Evolutionary conservation across 1,284 basidiomycete genomes (phyloP).

Genomic region (Blastosporella zonata): DNA sequence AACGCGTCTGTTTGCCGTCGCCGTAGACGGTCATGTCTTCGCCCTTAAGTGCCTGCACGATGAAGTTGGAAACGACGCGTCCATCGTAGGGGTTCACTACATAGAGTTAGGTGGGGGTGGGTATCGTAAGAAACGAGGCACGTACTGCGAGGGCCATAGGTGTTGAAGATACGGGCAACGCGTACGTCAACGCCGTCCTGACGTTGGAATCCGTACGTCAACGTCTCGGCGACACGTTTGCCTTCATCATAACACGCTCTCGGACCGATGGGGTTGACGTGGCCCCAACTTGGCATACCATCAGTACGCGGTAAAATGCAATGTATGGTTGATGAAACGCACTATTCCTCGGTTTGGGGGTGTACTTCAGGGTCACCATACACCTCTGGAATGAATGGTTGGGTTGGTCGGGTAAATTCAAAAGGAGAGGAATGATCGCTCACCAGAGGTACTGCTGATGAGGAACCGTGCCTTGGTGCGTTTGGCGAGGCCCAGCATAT

Average conservation of each 20-base stretch:
- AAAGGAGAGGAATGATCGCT: slow-evolving; percentile 21
- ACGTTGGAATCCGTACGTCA: slow-evolving; percentile 92
- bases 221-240: slow-evolving; percentile 91
- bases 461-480: slow-evolving; percentile 96
- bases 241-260: slow-evolving; percentile 99
- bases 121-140: slow-evolving; percentile 3
- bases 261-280: slow-evolving; percentile 96
- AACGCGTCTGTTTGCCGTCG: slow-evolving; percentile 93
- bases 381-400: slow-evolving; percentile 60
- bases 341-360: slow-evolving; percentile 95
- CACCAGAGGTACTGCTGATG: slow-evolving; percentile 90
- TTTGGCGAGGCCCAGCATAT: slow-evolving; percentile 98
- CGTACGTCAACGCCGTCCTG: slow-evolving; percentile 95
- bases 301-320: slow-evolving; percentile 6
- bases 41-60: slow-evolving; percentile 92
- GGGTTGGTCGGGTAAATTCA: slow-evolving; percentile 4
- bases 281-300: slow-evolving; percentile 73
- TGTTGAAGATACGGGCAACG: slow-evolving; percentile 96
- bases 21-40: slow-evolving; percentile 98
- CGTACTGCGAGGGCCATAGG: slow-evolving; percentile 54
- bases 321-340: slow-evolving; percentile 30
- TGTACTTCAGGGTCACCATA: slow-evolving; percentile 98
- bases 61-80: slow-evolving; percentile 97
- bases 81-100: slow-evolving; percentile 95
- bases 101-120: slow-evolving; percentile 6